phyloP scores from a whole-genome alignment of 2,329 filamentous ascomycete genomes.

The Grosmannia serpens region DNA sequence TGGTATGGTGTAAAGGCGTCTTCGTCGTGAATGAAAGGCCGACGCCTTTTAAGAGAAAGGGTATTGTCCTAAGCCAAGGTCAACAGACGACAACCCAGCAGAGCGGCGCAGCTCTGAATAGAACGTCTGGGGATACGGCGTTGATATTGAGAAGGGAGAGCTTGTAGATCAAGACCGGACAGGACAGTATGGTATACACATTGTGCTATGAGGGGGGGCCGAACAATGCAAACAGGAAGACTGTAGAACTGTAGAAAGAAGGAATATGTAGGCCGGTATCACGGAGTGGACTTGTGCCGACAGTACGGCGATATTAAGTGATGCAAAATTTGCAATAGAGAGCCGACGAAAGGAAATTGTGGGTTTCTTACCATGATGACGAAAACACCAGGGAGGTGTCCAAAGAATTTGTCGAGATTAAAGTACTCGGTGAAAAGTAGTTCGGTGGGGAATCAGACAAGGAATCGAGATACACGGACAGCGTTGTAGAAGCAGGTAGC shows the following conservation, averaged over 20 bases:
- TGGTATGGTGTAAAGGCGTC: not conserved
- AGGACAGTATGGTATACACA: not conserved
- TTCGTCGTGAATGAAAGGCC: conserved; percentile 27
- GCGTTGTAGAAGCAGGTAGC: not conserved
- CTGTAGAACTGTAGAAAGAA: not conserved
- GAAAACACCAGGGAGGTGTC: not conserved
- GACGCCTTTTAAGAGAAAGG: conserved; percentile 30
- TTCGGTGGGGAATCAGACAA: not conserved
- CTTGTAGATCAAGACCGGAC: not conserved
- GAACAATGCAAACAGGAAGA: not conserved
- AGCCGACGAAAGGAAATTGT: not conserved
- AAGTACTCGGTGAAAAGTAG: not conserved
- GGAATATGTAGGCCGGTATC: not conserved
- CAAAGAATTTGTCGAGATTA: not conserved
- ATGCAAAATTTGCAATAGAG: not conserved
- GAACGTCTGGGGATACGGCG: not conserved
- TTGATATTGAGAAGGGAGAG: not conserved
- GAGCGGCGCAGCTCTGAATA: not conserved
- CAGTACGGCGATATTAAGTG: not conserved
- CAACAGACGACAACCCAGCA: not conserved
- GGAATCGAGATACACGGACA: not conserved
- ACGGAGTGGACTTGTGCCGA: not conserved
- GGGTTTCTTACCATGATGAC: conserved; percentile 2
- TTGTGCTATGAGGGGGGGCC: not conserved
- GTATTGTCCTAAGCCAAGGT: conserved; percentile 11